Evolutionary conservation across 2,329 filamentous ascomycete genomes (phyloP), one percentile per base, ranked within the genome.

Genomic region (Shiraia sp.): DNA sequence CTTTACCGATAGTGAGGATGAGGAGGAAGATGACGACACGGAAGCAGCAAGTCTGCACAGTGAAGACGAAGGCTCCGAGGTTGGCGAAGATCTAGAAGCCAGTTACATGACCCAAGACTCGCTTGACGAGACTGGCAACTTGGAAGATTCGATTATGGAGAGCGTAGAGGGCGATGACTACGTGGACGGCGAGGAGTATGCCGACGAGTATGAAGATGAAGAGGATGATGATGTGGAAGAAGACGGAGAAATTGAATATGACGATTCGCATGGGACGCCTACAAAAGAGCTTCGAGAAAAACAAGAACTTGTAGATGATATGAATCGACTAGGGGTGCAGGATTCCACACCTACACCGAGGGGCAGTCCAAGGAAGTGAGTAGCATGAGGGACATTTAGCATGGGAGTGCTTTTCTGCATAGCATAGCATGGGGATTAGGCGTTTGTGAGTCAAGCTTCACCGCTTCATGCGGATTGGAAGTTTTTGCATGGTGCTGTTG

Each of bases 1-100:
- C 39, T 97, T 97, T 57, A 90, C 88, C 1, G 87, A 87, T 37
- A 95, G 87, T 31, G 91, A 93, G 47, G 61, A 63, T n/a, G 63
- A 60, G 2, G 42, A 42, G 2, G 46, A 47, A 3, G 45, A 41
- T 6, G 65, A 70, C 3, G 80, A 79, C 2, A 73, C 74, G 0
- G 70, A 73, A 16, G 72, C 56, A 7, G 62, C 53, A 13, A 70
- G 66, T 40, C 45, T 70, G 61, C 46, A 65, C 50, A 78, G 75
- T 31, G 81, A 82, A 12, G 79, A 80, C 24, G 77, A 79, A 37
- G 73, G 70, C 3, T 73, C 72, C 12, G 73, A 68, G 63, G 25
- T 63, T 17, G 65, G 63, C 25, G 73, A 76, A 40, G 76, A 73
- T 27, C 61, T 82, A 30, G 78, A 72, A 13, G 79, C 80, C 22